Base-by-base conservation (phyloP, 202 grass and related monocot species). In the Bolboschoenoplectus hybrid region DNA sequence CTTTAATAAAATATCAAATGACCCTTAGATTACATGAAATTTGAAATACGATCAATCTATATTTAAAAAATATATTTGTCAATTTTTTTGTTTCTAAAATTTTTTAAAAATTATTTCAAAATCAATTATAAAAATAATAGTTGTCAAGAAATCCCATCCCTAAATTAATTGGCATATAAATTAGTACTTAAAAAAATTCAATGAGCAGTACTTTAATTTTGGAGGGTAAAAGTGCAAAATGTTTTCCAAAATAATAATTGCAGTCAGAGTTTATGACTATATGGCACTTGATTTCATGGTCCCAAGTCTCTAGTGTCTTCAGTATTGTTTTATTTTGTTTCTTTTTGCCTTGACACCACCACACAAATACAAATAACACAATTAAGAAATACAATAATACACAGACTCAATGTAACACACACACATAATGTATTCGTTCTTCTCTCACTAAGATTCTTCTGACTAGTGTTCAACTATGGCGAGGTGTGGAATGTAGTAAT, bases 221-320 rank as follows among this genome's bases (percentile, higher is more conserved):
- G 69, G 44, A 73, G 7, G 19, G 45, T 32, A 74, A 74, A 3
- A 20, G 20, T 47, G 19, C 9, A 74, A 74, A 46, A 17, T 4
- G 5, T 51, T 47, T 6, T n/a, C 34, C 6, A 74, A 34, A 51
- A 4, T 32, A 82, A 81, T 47, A 32, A 16, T 38, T 63, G 61
- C 61, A 17, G 17, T 17, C 39, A 80, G 57, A 0, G 45, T 63
- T 26, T 26, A 26, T 26, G 0, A n/a, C n/a, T n/a, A 46, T 49
- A 35, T 82, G 57, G 57, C 38, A 46, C 58, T n/a, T 36, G 16
- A 56, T 61, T n/a, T 14, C 67, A 71, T 2, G 43, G 41, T 32
- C 70, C 68, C 63, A 67, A 38, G 35, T 63, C n/a, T 5, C 64
- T 32, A 74, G 44, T 74, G 68, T 74, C 70, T 74, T 74, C 61